Percentiles rank a stretch among this genome's conserved stretches.
Evolutionary conservation across 2,329 filamentous ascomycete genomes (phyloP).

Genomic region (Aureobasidium subglaciale): DNA sequence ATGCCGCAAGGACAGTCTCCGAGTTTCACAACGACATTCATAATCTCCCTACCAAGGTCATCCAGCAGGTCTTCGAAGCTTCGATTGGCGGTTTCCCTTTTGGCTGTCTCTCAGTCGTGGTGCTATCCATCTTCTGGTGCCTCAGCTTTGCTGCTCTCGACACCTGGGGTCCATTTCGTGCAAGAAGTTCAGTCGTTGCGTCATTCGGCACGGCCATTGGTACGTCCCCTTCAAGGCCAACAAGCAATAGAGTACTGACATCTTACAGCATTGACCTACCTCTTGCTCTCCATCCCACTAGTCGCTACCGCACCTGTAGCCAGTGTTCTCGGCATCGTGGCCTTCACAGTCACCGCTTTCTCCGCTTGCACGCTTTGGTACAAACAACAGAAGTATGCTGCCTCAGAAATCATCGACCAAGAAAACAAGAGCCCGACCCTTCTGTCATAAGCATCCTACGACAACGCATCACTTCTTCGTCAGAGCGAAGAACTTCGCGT

Average conservation of each 20-base stretch:
- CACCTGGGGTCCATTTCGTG: slow-evolving; percentile 5
- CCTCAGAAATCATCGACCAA: neutral
- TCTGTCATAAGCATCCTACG: neutral
- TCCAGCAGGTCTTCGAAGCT: slow-evolving; percentile 4
- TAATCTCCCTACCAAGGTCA: slow-evolving; percentile 4
- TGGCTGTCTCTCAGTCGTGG: neutral
- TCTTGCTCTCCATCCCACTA: neutral
- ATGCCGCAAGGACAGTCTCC: slow-evolving; percentile 3
- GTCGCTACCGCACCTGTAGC: neutral
- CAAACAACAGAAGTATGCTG: neutral
- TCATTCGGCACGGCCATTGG: neutral
- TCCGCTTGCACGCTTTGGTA: slow-evolving; percentile 6
- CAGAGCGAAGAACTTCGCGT: no score
- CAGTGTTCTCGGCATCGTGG: neutral
- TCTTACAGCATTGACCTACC: neutral
- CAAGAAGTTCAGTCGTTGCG: neutral
- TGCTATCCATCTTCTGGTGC: neutral
- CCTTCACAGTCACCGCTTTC: neutral
- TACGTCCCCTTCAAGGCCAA: neutral
- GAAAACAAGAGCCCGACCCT: neutral
- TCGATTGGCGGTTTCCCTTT: neutral
- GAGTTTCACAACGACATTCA: slow-evolving; percentile 9
- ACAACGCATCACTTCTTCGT: neutral
- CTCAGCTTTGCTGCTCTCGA: slow-evolving; percentile 3
- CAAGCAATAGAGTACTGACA: no score